Percentiles rank a stretch among this genome's conserved stretches.
Evolutionary conservation across 2,329 filamentous ascomycete species (phyloP).

Genomic region (Fusarium nurragi): DNA sequence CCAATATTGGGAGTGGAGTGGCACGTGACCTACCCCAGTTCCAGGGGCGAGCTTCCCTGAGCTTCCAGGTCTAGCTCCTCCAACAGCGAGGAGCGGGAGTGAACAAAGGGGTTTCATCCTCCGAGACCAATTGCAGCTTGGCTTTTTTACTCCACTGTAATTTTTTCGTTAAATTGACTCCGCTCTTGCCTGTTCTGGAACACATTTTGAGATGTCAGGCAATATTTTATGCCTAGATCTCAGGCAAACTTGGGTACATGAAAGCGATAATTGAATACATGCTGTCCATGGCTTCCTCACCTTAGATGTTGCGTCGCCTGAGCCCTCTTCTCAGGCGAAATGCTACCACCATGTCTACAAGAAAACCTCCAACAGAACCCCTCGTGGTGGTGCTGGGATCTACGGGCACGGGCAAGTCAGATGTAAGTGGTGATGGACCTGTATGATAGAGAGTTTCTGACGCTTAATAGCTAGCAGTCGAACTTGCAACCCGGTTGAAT

Average conservation of each 20-base stretch:
- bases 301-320: constrained; percentile 45
- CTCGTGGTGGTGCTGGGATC: constrained; percentile 86
- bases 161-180: constrained; percentile 34
- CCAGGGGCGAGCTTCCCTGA: constrained; percentile 29
- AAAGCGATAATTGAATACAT: not conserved
- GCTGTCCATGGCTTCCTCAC: constrained; percentile 18
- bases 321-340: constrained; percentile 44
- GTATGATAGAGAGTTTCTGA: constrained; percentile 1
- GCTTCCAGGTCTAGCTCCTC: constrained; percentile 23
- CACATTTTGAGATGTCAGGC: constrained; percentile 12
- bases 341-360: constrained; percentile 53
- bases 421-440: constrained; percentile 63
- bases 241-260: not conserved
- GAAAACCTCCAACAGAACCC: constrained; percentile 60
- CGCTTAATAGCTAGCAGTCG: constrained; percentile 78
- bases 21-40: constrained; percentile 47
- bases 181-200: constrained; percentile 29
- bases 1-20: constrained; percentile 52
- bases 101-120: constrained; percentile 35
- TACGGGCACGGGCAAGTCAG: constrained; percentile 92
- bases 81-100: not conserved
- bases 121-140: constrained; percentile 20
- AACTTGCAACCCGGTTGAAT: constrained; percentile 82
- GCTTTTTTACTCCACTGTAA: constrained; percentile 18
- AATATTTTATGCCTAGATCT: not conserved